Conservation (phyloP, 345 rosid species). For the Populus pruinosa region DNA sequence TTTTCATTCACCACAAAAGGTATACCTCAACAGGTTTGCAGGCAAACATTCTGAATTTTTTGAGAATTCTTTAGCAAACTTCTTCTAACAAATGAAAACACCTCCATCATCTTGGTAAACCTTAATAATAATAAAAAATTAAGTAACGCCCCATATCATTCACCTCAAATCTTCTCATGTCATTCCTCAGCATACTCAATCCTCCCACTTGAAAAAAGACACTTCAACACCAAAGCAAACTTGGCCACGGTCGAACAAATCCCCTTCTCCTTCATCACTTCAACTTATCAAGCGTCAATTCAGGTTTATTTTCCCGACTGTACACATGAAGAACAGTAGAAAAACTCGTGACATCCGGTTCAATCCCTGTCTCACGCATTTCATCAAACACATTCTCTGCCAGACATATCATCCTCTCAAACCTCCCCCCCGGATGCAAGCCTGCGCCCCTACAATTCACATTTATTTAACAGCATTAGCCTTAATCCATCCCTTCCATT, state of each 20-base stretch:
- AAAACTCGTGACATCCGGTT: constrained; percentile 75
- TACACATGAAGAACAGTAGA: constrained; percentile 77
- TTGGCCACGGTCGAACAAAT: constrained; percentile 58
- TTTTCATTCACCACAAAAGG: not conserved
- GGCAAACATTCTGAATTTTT: too few species aligned
- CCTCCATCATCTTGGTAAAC: too few species aligned
- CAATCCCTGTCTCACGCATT: constrained; percentile 72
- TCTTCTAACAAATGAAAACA: too few species aligned
- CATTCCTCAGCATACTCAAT: too few species aligned
- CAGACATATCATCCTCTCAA: constrained; percentile 51
- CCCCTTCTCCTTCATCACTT: constrained; percentile 64
- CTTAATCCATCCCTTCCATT: constrained; percentile 61
- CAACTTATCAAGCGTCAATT: constrained; percentile 65
- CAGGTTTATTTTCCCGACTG: constrained; percentile 78
- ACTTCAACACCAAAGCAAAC: constrained; percentile 71
- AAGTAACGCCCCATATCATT: too few species aligned
- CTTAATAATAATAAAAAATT: too few species aligned
- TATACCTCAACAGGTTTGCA: too few species aligned
- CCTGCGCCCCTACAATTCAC: constrained; percentile 81
- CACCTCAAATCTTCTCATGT: constrained; percentile 37
- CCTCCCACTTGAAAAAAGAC: constrained; percentile 25
- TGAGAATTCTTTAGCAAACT: too few species aligned
- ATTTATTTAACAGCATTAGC: constrained; percentile 69
- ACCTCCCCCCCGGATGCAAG: constrained; percentile 62
- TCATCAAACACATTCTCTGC: constrained; percentile 82